These are phyloP conservation scores for Fusarium sp. DNA, from an alignment of 2,329 filamentous ascomycete species.

Conservation along the genomic window DNA sequence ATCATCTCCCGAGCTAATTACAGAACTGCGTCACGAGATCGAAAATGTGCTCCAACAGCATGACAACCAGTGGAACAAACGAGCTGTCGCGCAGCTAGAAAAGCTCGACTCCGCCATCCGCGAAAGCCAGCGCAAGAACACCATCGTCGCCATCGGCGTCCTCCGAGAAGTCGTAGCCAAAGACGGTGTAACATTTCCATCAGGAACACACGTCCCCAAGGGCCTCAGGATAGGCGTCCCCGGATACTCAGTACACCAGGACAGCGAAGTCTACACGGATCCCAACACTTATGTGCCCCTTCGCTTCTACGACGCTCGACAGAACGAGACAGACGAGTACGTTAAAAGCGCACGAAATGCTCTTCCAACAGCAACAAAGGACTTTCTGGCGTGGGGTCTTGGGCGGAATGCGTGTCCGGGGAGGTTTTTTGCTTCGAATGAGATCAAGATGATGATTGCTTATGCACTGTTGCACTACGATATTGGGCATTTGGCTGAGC, in stretches of 20 bases:
- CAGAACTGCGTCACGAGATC: neutral
- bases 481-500: neutral
- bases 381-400: conserved; percentile 13
- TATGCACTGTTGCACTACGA: neutral
- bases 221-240: conserved; percentile 10
- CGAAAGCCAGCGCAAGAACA: conserved; percentile 23
- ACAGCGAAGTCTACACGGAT: conserved; percentile 9
- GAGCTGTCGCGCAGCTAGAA: neutral
- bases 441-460: conserved; percentile 13
- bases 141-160: neutral
- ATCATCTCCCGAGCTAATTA: neutral
- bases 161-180: conserved; percentile 1
- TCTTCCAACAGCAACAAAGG: neutral
- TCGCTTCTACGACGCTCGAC: conserved; percentile 12
- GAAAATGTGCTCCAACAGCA: neutral
- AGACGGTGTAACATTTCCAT: conserved; percentile 10
- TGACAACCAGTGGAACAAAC: neutral
- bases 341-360: conserved; percentile 11
- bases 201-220: conserved; percentile 4
- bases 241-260: conserved; percentile 9
- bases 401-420: conserved; percentile 10
- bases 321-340: neutral
- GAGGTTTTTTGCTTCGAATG: conserved; percentile 9
- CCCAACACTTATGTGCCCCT: neutral
- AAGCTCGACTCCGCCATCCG: conserved; percentile 22